Base-by-base conservation (phyloP, 495 filamentous ascomycete species). In the Glarea lozoyensis region DNA sequence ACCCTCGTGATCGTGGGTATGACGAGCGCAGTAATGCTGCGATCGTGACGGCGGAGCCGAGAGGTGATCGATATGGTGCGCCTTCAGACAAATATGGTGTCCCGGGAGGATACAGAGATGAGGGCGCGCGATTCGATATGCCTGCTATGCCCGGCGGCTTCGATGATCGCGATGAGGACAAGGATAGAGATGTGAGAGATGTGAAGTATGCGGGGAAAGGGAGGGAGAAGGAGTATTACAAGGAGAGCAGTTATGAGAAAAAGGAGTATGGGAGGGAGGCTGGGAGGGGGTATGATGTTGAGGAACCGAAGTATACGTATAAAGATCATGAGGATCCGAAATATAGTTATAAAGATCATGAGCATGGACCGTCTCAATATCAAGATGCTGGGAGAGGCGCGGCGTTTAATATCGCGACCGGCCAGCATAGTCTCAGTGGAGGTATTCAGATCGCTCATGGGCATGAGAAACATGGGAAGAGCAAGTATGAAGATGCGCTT, bases 371-470 rank as follows among this genome's bases (percentile, higher is more conserved):
- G n/a, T 29, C n/a, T 3, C 33, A 39, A 12, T 27, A 23, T 19
- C 13, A 50, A 4, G 40, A 47, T 34, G 20, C 27, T 11, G 37
- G 56, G 51, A 29, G 51, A 52, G 52, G 48, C 41, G 43, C 54
- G 40, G 29, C 35, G 43, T 46, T 60, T 57, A 43, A 57, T 60
- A 40, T 45, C 22, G 23, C 34, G 6, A 44, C 48, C 4, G 47
- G 43, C 0, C 43, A 48, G 30, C 18, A 32, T 15, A 59, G 48
- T 29, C 32, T 53, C 13, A 52, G 55, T 20, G 60, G 53, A 18
- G 53, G 50, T 2, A 53, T 63, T 34, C 48, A 46, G 35, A 31
- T 59, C 17, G 47, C 29, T 22, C 53, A 51, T 36, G 51, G 38
- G 4, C 53, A 51, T 36, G 51, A 42, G 4, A 21, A 30, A 7